Percentiles rank a stretch among this genome's conserved stretches.
Conservation (phyloP, 2,329 filamentous ascomycete genomes). For the Gyromitra esculenta region DNA sequence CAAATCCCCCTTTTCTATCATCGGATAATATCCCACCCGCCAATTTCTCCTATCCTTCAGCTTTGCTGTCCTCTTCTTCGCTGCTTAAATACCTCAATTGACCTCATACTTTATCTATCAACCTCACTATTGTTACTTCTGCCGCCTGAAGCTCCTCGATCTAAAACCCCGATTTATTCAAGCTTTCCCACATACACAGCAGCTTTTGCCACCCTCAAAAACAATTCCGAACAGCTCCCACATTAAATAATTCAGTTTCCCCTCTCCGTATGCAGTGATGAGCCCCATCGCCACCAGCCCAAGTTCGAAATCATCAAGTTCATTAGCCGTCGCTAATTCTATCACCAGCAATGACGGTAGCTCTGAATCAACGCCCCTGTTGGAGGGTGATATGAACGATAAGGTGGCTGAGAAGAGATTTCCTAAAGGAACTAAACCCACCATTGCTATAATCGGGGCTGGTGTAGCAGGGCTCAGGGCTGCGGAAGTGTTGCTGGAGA, state of each 20-base stretch:
- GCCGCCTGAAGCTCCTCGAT: background rate
- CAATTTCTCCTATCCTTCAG: background rate
- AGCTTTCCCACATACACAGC: constrained; percentile 16
- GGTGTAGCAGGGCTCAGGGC: constrained; percentile 77
- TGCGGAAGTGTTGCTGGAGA: constrained; percentile 72
- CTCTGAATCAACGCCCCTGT: constrained; percentile 9
- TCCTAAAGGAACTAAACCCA: constrained; percentile 61
- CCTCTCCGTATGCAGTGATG: constrained; percentile 29
- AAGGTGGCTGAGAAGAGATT: constrained; percentile 16
- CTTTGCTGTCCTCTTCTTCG: background rate
- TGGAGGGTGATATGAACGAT: background rate
- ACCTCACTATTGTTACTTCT: background rate
- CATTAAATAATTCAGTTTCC: background rate
- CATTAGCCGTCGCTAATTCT: background rate
- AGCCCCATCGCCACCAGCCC: constrained; percentile 21
- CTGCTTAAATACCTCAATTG: background rate
- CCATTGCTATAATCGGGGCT: constrained; percentile 75
- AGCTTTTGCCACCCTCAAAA: constrained; percentile 5
- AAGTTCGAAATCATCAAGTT: constrained; percentile 1
- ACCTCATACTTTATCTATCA: background rate
- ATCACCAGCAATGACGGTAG: constrained; percentile 12
- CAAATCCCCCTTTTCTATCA: constrained; percentile 27
- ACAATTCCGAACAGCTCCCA: background rate
- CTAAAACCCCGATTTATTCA: background rate
- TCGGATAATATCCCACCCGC: constrained; percentile 24